Conservation (phyloP, 2,329 filamentous ascomycete genomes). For the Calonectria fujianensis region DNA sequence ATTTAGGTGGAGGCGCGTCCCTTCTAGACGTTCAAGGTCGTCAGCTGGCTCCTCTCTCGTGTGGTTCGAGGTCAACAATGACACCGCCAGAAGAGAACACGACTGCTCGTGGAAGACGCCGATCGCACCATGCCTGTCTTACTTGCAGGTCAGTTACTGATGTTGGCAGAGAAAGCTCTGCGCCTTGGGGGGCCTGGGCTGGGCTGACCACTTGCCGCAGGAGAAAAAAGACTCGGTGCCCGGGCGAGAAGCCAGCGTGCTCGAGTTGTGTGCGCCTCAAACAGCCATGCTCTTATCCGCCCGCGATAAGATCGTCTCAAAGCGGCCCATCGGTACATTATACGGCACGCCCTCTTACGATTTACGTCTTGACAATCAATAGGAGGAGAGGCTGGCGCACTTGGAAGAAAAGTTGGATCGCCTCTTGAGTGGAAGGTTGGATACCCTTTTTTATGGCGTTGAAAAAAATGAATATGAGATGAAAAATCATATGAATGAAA, state of each 20-base stretch:
- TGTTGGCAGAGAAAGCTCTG: too few relatives aligned
- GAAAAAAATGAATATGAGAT: background rate
- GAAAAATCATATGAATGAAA: background rate
- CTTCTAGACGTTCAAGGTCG: slow-evolving; percentile 41
- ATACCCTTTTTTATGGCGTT: slow-evolving; percentile 30
- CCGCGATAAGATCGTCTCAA: slow-evolving; percentile 60
- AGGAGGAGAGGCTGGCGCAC: slow-evolving; percentile 71
- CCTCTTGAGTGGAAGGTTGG: slow-evolving; percentile 66
- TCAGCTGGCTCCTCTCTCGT: slow-evolving; percentile 23
- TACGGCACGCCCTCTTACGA: slow-evolving; percentile 18
- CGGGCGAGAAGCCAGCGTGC: slow-evolving; percentile 70
- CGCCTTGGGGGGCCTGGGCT: background rate
- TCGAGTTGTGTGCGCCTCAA: slow-evolving; percentile 70
- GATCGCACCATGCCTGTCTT: slow-evolving; percentile 66
- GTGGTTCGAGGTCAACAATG: slow-evolving; percentile 50
- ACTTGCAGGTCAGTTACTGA: slow-evolving; percentile 66
- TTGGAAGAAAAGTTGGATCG: slow-evolving; percentile 72
- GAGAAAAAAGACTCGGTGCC: slow-evolving; percentile 71
- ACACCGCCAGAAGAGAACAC: slow-evolving; percentile 58
- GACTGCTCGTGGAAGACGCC: slow-evolving; percentile 59
- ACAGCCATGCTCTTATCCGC: slow-evolving; percentile 68
- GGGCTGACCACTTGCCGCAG: slow-evolving; percentile 48
- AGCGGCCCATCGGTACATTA: slow-evolving; percentile 66
- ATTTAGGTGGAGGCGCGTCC: slow-evolving; percentile 45
- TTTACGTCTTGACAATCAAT: slow-evolving; percentile 47